phyloP scores from a whole-genome alignment of 2,329 filamentous ascomycete genomes.

The Cladophialophora exuberans region DNA sequence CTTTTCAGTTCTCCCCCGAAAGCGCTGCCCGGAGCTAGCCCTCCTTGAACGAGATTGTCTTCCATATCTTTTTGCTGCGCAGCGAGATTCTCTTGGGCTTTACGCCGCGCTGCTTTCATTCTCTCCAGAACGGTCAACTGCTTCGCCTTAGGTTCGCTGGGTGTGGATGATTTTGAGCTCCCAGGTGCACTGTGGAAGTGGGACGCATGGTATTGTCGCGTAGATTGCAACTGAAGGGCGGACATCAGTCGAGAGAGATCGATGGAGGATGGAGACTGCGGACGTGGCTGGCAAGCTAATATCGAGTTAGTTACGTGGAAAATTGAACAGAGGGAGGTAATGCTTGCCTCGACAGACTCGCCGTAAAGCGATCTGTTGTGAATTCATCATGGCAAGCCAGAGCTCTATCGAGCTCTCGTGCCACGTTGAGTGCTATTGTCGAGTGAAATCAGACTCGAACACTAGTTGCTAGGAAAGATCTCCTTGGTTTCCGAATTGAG shows the following conservation, averaged over 20 bases:
- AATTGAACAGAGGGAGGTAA: not conserved
- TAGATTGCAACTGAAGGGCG: constrained; percentile 9
- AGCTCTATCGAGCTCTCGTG: not conserved
- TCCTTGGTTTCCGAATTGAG: not conserved
- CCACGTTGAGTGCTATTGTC: not conserved
- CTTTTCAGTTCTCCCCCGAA: constrained; percentile 30
- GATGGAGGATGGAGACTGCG: not conserved
- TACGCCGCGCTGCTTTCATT: constrained; percentile 13
- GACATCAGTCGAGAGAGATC: constrained; percentile 18
- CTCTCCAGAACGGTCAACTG: constrained; percentile 14
- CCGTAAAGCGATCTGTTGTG: constrained; percentile 20
- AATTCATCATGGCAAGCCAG: constrained; percentile 13
- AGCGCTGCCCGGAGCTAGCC: constrained; percentile 19
- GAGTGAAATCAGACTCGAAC: not conserved
- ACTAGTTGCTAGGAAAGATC: not conserved
- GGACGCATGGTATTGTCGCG: constrained; percentile 10
- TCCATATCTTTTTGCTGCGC: constrained; percentile 17
- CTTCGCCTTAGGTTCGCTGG: not conserved
- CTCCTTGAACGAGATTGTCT: constrained; percentile 14
- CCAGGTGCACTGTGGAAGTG: constrained; percentile 1
- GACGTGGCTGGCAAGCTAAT: constrained; percentile 4
- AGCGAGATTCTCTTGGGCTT: constrained; percentile 17
- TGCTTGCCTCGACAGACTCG: constrained; percentile 19
- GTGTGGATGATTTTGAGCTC: not conserved
- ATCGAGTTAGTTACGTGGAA: not conserved